phyloP scores from a whole-genome alignment of 768 basidiomycete species.

The Dioszegia hungarica region DNA sequence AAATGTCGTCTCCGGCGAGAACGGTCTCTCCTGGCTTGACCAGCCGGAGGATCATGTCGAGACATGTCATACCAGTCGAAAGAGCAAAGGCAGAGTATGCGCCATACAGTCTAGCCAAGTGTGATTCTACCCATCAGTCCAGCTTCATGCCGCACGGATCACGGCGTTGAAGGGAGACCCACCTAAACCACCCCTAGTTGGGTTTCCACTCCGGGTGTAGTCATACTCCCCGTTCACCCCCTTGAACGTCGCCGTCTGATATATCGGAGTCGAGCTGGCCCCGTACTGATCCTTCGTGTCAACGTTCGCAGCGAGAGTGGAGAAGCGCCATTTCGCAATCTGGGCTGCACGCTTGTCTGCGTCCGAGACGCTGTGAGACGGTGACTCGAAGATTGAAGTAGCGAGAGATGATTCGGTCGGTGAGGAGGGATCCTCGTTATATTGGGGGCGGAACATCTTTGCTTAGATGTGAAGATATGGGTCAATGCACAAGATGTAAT shows the following conservation, averaged over 20 bases:
- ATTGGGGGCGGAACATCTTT: conserved; percentile 19
- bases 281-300: conserved; percentile 90
- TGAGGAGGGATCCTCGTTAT: conserved; percentile 20
- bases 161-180: no score
- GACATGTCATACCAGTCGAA: conserved; percentile 95
- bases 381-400: conserved; percentile 35
- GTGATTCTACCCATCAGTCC: conserved; percentile 67
- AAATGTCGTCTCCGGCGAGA: conserved; percentile 93
- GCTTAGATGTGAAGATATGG: neutral
- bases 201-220: conserved; percentile 92
- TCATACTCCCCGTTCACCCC: conserved; percentile 79
- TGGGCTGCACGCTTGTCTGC: conserved; percentile 24
- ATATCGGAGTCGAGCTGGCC: conserved; percentile 90
- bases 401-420: conserved; percentile 41
- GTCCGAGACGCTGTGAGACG: conserved; percentile 20
- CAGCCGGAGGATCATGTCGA: conserved; percentile 88
- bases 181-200: conserved; percentile 93
- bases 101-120: conserved; percentile 93
- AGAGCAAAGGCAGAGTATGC: conserved; percentile 85
- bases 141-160: neutral
- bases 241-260: conserved; percentile 97
- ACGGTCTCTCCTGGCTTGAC: conserved; percentile 94
- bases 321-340: conserved; percentile 43
- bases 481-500: neutral
- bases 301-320: conserved; percentile 46